Evolutionary conservation across 305 asterid genomes (phyloP).

Genomic region (Solanum hybrid): DNA sequence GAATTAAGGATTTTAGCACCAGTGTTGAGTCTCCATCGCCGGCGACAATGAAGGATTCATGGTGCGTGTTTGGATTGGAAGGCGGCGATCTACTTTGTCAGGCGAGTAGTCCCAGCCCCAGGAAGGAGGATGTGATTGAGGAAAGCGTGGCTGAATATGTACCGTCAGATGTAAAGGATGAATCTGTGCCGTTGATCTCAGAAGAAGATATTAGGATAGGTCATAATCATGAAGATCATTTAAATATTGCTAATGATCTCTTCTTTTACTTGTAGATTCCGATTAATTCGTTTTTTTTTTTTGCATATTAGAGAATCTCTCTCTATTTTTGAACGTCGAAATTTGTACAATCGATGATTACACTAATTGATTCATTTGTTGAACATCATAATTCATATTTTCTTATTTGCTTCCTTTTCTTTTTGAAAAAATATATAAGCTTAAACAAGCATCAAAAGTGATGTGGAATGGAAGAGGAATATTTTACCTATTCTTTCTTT

Average conservation of each 20-base stretch:
- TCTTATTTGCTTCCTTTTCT: background rate
- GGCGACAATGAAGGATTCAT: background rate
- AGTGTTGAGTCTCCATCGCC: background rate
- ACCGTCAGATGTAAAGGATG: conserved; percentile 18
- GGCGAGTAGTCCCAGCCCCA: conserved; percentile 15
- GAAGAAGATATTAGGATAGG: conserved; percentile 1
- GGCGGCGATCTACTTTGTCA: conserved; percentile 54
- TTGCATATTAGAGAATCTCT: background rate
- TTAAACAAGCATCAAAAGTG: background rate
- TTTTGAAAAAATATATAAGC: background rate
- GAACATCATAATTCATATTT: background rate
- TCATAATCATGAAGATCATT: conserved; percentile 10
- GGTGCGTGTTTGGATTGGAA: conserved; percentile 25
- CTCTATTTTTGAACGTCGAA: background rate
- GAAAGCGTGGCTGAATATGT: conserved; percentile 22
- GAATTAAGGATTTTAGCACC: background rate
- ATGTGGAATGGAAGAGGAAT: background rate
- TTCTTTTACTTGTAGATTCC: conserved; percentile 33
- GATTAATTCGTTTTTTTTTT: background rate
- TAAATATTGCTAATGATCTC: conserved; percentile 56
- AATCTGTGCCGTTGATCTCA: conserved; percentile 2
- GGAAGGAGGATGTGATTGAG: background rate
- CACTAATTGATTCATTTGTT: background rate
- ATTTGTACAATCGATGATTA: background rate
- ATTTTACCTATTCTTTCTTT: too few species aligned